Base-by-base conservation (phyloP, 2,329 filamentous ascomycete genomes). In the Drechmeria coniospora region DNA sequence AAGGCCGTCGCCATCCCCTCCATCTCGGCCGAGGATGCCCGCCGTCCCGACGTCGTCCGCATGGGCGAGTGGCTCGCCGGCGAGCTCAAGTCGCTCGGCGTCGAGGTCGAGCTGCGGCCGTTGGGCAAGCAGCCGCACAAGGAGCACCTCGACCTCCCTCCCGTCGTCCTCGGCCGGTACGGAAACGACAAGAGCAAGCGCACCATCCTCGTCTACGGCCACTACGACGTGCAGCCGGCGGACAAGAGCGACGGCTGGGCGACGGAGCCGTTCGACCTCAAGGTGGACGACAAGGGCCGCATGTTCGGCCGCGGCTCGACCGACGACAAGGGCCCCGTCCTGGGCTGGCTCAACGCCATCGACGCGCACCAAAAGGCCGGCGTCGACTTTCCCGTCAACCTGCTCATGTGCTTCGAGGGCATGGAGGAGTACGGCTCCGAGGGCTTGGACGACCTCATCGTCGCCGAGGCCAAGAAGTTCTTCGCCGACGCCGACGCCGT, bases 351-450 rank as follows among this genome's bases (percentile, higher is more conserved):
- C 42, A 98, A 98, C 51, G 86, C 86, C 41, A 95, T 98, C 39
- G 86, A 98, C 59, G 86, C 90, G 23, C 90, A 98, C 63, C 78
- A 93, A 57, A 90, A 92, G 65, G 84, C 86, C 20, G 82, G 82
- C 32, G 65, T 95, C 25, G 87, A 94, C 28, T 83, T 98, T 51
- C 90, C 90, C 7, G 90, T 98, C 48, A 98, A 98, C 61, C 67
- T 98, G 40, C 72, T 98, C 38, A 95, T 94, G 82, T 98, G 90
- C 65, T 95, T 98, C 44, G 90, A 98, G 65, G 90, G 90, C 26
- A 98, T 98, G 90, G 90, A 98, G 61, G 90, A 98, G 62, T 93
- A 92, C 52, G 90, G 90, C 27, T 94, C 86, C 1, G 87, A 95
- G 52, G 90, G 90, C 21, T 68, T 98, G 30, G 90, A 98, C 47